These are phyloP conservation scores for Cadophora sp. DNA, from an alignment of 2,329 filamentous ascomycete genomes.

Conservation along the genomic window DNA sequence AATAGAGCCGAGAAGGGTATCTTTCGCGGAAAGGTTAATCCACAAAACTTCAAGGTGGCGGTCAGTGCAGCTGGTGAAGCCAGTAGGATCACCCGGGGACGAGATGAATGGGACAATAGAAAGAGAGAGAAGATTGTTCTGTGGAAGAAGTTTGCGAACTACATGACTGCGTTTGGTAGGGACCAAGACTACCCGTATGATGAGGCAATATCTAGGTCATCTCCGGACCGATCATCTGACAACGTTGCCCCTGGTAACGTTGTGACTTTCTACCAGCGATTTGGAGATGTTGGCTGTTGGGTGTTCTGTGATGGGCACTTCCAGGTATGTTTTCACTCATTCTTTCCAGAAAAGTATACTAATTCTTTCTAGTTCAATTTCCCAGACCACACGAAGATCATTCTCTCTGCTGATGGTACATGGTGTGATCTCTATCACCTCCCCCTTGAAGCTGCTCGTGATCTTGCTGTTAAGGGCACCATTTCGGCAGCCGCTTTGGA, in stretches of 20 bases:
- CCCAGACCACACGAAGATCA: conserved; percentile 85
- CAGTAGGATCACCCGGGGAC: conserved; percentile 67
- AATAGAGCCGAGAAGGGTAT: conserved; percentile 71
- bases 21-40: conserved; percentile 66
- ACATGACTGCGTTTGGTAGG: conserved; percentile 76
- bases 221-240: conserved; percentile 40
- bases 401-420: conserved; percentile 75
- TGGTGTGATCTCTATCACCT: conserved; percentile 82
- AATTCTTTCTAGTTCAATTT: conserved; percentile 73
- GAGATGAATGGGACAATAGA: conserved; percentile 68
- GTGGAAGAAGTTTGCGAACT: conserved; percentile 78
- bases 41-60: conserved; percentile 64
- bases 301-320: conserved; percentile 81
- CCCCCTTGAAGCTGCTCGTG: conserved; percentile 71
- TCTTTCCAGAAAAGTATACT: conserved; percentile 22
- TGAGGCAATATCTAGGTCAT: conserved; percentile 49
- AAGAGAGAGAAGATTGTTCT: conserved; percentile 70
- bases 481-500: conserved; percentile 74
- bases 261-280: conserved; percentile 82
- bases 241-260: conserved; percentile 57
- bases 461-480: conserved; percentile 68
- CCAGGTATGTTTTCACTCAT: conserved; percentile 58
- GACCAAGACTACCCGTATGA: conserved; percentile 66
- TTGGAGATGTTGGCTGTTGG: conserved; percentile 83
- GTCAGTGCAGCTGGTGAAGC: conserved; percentile 64